Conservation (phyloP, 169 alveolate species). For the Eimeria mitis region DNA sequence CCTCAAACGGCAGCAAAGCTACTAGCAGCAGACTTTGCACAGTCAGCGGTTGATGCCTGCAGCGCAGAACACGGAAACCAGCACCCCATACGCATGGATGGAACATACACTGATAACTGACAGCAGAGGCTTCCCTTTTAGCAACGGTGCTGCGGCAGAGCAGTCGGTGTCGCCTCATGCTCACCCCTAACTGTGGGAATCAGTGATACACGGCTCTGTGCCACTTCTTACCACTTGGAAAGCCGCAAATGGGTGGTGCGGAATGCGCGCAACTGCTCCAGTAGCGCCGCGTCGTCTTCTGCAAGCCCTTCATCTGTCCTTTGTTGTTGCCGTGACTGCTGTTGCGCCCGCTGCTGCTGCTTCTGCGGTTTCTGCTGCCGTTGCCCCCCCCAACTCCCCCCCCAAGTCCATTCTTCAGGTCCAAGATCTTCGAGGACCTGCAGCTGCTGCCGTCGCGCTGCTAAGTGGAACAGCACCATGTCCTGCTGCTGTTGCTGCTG, state of each 20-base stretch:
- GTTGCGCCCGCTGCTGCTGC: background rate
- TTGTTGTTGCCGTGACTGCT: background rate
- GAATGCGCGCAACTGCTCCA: conserved; percentile 43
- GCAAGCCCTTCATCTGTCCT: background rate
- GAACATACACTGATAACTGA: background rate
- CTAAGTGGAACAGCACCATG: conserved; percentile 68
- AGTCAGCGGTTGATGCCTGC: conserved; percentile 65
- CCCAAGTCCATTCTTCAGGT: conserved; percentile 14
- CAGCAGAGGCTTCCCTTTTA: background rate
- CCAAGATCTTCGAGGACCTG: conserved; percentile 32
- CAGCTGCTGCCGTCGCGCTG: conserved; percentile 68
- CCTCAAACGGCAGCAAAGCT: conserved; percentile 56
- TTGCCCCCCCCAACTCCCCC: background rate
- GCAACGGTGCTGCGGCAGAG: background rate
- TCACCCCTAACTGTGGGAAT: background rate
- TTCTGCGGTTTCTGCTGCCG: background rate
- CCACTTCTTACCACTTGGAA: conserved; percentile 69
- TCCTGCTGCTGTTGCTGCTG: conserved; percentile 64
- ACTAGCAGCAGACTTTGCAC: conserved; percentile 52
- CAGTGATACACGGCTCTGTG: background rate
- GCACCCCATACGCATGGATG: background rate
- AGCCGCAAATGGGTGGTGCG: conserved; percentile 57
- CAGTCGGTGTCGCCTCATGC: background rate
- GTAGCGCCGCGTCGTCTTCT: background rate
- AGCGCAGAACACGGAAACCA: background rate